phyloP scores from a whole-genome alignment of 768 basidiomycete species.

The Tricholoma matsutake region DNA sequence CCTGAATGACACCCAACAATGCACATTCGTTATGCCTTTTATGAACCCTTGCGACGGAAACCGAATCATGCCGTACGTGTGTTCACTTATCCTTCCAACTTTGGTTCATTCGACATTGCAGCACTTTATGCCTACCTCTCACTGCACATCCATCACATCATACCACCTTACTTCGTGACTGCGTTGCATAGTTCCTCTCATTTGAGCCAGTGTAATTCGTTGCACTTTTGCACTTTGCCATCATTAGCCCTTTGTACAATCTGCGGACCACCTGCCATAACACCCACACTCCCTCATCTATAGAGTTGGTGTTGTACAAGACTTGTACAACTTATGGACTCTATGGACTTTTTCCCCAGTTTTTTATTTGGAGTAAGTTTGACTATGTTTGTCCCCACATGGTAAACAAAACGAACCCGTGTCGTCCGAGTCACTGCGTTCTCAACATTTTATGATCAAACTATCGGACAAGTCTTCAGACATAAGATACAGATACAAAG shows the following conservation, averaged over 20 bases:
- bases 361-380: not conserved
- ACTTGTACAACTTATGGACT: not conserved
- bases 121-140: conserved; percentile 13
- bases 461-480: not conserved
- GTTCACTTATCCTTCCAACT: not conserved
- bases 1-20: not conserved
- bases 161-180: conserved; percentile 5
- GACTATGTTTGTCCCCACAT: not conserved
- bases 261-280: conserved; percentile 5
- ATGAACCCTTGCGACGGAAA: conserved; percentile 13
- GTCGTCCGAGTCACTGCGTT: too few species aligned
- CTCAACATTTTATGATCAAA: too few species aligned
- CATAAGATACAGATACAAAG: not conserved
- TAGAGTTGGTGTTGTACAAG: conserved; percentile 1
- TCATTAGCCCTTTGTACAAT: conserved; percentile 6
- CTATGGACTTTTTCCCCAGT: too few species aligned
- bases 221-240: conserved; percentile 3
- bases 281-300: conserved; percentile 1
- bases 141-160: conserved; percentile 2
- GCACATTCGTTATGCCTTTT: conserved; percentile 5
- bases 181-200: conserved; percentile 3
- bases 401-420: too few species aligned
- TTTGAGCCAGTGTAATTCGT: conserved; percentile 8
- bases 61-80: conserved; percentile 18
- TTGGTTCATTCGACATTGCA: not conserved